Conservation (phyloP, 495 filamentous ascomycete genomes). For the Achaetomiella virescens region DNA sequence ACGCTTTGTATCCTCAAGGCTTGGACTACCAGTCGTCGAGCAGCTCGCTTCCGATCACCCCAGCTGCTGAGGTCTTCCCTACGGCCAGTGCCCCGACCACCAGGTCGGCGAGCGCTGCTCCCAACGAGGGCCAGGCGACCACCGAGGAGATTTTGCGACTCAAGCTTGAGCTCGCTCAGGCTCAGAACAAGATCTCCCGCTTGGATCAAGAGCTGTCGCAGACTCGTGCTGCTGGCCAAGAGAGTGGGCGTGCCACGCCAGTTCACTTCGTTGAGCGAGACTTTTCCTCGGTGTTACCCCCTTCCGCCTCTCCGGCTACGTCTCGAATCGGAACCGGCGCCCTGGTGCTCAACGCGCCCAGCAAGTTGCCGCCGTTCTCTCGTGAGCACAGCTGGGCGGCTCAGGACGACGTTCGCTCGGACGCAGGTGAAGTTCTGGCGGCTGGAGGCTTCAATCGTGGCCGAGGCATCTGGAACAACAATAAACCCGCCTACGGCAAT, state of each 20-base stretch:
- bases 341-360: conserved; percentile 46
- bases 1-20: conserved; percentile 26
- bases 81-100: conserved; percentile 37
- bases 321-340: conserved; percentile 19
- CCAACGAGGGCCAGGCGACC: conserved; percentile 25
- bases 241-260: conserved; percentile 22
- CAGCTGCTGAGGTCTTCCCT: conserved; percentile 48
- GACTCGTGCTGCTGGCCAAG: conserved; percentile 53
- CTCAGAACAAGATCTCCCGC: conserved; percentile 70
- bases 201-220: conserved; percentile 82
- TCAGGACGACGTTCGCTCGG: conserved; percentile 62
- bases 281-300: conserved; percentile 16
- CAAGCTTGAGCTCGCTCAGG: conserved; percentile 70
- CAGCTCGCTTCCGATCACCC: conserved; percentile 51
- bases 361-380: conserved; percentile 41
- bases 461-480: conserved; percentile 57
- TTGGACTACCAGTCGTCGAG: conserved; percentile 44
- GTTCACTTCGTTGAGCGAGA: conserved; percentile 24
- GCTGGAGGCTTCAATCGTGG: conserved; percentile 53
- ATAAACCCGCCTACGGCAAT: conserved; percentile 28
- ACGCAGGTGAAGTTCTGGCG: conserved; percentile 57
- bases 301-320: conserved; percentile 15
- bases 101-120: conserved; percentile 40
- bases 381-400: conserved; percentile 56
- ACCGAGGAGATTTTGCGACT: conserved; percentile 44